phyloP scores from a whole-genome alignment of 495 filamentous ascomycete genomes.

The Zalerion maritima region DNA sequence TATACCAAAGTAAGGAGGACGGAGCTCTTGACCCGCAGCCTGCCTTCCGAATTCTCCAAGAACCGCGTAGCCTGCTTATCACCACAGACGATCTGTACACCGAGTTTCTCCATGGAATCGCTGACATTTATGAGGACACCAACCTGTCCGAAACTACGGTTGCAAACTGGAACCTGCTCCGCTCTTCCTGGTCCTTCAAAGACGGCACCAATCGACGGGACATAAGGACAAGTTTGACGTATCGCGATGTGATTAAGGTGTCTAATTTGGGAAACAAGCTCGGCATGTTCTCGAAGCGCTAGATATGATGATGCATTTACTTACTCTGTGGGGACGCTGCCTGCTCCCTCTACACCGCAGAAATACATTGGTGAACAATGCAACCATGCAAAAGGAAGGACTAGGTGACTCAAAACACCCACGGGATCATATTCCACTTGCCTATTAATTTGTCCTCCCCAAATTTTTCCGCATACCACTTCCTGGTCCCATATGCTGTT shows the following conservation, averaged over 20 bases:
- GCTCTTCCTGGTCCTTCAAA: constrained; percentile 39
- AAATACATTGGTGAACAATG: no score
- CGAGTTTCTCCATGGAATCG: constrained; percentile 64
- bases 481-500: constrained; percentile 60
- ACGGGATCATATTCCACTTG: constrained; percentile 76
- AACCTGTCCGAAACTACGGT: constrained; percentile 46
- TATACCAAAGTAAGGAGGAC: constrained; percentile 51
- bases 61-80: constrained; percentile 68
- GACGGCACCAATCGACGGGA: constrained; percentile 44
- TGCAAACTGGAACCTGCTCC: constrained; percentile 71
- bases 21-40: constrained; percentile 30
- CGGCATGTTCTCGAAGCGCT: constrained; percentile 37
- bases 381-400: no score
- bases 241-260: constrained; percentile 83
- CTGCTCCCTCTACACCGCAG: no score
- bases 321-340: no score
- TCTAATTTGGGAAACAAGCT: constrained; percentile 57
- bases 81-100: constrained; percentile 55
- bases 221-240: constrained; percentile 76
- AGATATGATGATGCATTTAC: constrained; percentile 2
- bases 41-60: constrained; percentile 65
- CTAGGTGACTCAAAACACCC: constrained; percentile 43
- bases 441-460: constrained; percentile 47
- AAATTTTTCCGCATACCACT: constrained; percentile 74
- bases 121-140: constrained; percentile 42